These are phyloP conservation scores for Pelargonium myrrhifolium DNA, from an alignment of 441 rosid species.

Conservation along the genomic window DNA sequence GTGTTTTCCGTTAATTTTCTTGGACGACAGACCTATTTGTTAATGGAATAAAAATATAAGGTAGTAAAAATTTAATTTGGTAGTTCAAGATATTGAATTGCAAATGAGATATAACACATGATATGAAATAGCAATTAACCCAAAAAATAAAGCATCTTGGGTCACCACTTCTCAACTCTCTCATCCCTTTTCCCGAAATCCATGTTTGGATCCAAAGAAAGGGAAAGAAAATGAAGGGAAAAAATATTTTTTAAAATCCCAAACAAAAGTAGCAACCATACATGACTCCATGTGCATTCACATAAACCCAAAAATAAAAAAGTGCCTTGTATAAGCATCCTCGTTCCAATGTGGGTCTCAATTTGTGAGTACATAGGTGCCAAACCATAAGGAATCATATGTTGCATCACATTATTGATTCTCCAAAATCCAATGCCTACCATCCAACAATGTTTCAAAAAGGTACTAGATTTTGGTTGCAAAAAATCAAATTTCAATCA, in stretches of 20 bases:
- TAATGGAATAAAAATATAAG: too few species aligned
- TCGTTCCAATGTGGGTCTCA: not conserved
- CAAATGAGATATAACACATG: too few species aligned
- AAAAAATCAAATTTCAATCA: not conserved
- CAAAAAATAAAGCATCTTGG: not conserved
- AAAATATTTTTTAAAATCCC: not conserved
- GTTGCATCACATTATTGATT: slow-evolving; percentile 2
- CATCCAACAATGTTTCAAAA: not conserved
- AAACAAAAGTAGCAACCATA: not conserved
- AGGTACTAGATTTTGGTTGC: not conserved
- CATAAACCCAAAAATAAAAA: not conserved
- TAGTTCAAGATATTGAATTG: too few species aligned
- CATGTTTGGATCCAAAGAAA: not conserved
- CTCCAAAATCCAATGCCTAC: not conserved
- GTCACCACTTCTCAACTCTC: not conserved
- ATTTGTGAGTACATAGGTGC: not conserved
- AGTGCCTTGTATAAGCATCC: not conserved
- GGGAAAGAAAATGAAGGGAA: not conserved
- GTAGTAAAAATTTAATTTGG: too few species aligned
- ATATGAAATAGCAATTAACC: too few species aligned
- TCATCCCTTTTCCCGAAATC: not conserved
- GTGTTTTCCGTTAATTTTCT: too few species aligned
- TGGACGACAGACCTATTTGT: too few species aligned
- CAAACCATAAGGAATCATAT: not conserved
- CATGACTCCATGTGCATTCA: not conserved